Percentiles rank a stretch among this genome's conserved stretches.
Conservation (phyloP, 768 basidiomycete species). For the Boletus tomentosulus region DNA sequence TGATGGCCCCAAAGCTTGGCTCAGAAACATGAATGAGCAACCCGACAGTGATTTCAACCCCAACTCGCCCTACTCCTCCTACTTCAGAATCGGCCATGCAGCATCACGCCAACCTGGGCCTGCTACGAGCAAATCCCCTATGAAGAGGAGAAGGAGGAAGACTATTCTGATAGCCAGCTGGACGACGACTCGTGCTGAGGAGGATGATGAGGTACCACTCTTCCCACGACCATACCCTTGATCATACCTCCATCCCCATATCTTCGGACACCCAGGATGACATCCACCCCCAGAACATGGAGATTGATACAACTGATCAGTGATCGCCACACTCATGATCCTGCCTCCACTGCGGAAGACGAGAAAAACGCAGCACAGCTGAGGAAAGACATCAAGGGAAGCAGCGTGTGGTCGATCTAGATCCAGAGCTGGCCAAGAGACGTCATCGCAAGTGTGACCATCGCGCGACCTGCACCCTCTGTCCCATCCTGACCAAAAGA, state of each 20-base stretch:
- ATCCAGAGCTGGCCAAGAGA: conserved; percentile 47
- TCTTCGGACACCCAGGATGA: conserved; percentile 35
- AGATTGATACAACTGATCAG: conserved; percentile 52
- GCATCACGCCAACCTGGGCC: conserved; percentile 82
- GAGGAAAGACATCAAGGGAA: conserved; percentile 70
- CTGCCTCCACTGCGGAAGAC: conserved; percentile 12
- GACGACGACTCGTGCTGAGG: conserved; percentile 63
- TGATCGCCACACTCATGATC: conserved; percentile 14
- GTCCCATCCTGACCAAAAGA: conserved; percentile 79
- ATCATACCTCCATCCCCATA: conserved; percentile 27
- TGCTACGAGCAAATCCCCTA: conserved; percentile 87
- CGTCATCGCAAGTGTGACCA: conserved; percentile 52
- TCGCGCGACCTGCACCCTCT: conserved; percentile 56
- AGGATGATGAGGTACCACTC: conserved; percentile 64
- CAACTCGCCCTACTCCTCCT: conserved; percentile 27
- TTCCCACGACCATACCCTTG: conserved; percentile 25
- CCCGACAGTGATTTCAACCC: conserved; percentile 20
- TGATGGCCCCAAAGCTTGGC: conserved; percentile 57
- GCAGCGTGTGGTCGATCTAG: conserved; percentile 71
- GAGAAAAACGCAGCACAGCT: conserved; percentile 37
- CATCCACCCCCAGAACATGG: conserved; percentile 50
- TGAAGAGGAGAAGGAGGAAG: conserved; percentile 52
- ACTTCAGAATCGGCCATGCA: conserved; percentile 68
- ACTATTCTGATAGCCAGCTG: conserved; percentile 55
- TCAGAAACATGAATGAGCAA: conserved; percentile 16